Base-by-base conservation (phyloP, 345 rosid species). In the Hibiscus mutabilis region DNA sequence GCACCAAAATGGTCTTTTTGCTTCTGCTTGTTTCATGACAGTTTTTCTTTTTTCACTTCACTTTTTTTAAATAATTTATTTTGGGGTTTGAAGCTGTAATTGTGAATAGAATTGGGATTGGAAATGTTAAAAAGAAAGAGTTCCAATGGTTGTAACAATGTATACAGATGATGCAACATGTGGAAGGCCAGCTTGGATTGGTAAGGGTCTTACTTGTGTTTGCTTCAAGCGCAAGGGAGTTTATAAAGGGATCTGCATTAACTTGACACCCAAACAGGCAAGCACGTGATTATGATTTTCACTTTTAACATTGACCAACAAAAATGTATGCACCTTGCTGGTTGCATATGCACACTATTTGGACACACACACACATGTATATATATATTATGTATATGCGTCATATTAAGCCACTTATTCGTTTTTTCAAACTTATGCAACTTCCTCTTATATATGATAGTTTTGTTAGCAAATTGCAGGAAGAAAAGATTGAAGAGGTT, bases 241-340 rank as follows among this genome's bases (percentile, higher is more conserved):
- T 42, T 89, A 84, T 72, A 86, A 88, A 75, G 83, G 91, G 60
- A 82, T 91, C 64, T 87, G 79, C 82, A 77, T 86, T 64, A 90
- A 85, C 78, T 81, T 91, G 78, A 94, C 97, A 72, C 97, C 98
- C 60, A 78, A 64, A 52, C 98, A 94, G 90, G 98, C 84, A 84
- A 80, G 87, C 81, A 46, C 58, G 15, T 1, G 19, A n/a, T 49
- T 4, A 16, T 42, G 46, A 11, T 49, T 44, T 47, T 16, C 55
- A 16, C 19, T 49, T 49, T 49, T 15, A 49, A 6, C 18, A 4
- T 16, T 49, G 18, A 47, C 42, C 42, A 1, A 37, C 42, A 37
- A 37, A 37, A 37, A 37, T 31, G 42, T 7, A 37, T 37, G 42
- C 42, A 37, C 42, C 2, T 6, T 37, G 42, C 9, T 37, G 42